phyloP scores from a whole-genome alignment of 139 green algal species.

The Chlorella sp. region DNA sequence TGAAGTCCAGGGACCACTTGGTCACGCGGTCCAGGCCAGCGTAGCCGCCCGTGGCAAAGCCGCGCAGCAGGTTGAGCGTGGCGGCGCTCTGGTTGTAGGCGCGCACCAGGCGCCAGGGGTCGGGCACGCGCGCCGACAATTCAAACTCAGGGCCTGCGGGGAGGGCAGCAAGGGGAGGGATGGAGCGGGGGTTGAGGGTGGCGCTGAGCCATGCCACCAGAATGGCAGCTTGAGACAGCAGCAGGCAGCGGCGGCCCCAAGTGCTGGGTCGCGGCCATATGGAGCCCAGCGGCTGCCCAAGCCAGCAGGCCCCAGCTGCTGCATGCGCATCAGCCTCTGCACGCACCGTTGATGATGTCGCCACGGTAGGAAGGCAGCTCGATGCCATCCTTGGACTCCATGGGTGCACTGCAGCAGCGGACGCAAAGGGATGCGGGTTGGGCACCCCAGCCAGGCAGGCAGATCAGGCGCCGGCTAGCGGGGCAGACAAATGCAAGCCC shows the following conservation, averaged over 20 bases:
- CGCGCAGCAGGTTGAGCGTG: slow-evolving; percentile 98
- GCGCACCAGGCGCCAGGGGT: slow-evolving; percentile 80
- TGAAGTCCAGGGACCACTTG: slow-evolving; percentile 99
- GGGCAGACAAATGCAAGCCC: too few species aligned
- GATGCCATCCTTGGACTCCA: slow-evolving; percentile 80
- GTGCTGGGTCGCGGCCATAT: too few species aligned
- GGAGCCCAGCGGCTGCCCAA: too few species aligned
- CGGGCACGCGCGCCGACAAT: slow-evolving; percentile 84
- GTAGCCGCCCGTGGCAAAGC: slow-evolving; percentile 97
- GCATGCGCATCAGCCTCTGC: neutral
- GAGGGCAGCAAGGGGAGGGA: neutral
- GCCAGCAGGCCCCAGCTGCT: neutral
- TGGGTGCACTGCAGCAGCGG: slow-evolving; percentile 52
- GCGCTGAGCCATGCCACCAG: too few species aligned
- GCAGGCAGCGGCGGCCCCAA: too few species aligned
- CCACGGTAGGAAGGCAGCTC: slow-evolving; percentile 93
- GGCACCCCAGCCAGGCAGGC: too few species aligned
- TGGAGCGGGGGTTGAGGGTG: too few species aligned
- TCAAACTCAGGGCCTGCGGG: slow-evolving; percentile 80
- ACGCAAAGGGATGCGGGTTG: too few species aligned
- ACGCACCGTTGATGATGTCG: slow-evolving; percentile 97
- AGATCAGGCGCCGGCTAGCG: too few species aligned
- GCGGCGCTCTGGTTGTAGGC: slow-evolving; percentile 98
- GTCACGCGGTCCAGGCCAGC: slow-evolving; percentile 90
- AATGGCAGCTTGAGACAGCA: too few species aligned